Conservation (phyloP, 305 asterid species). For the Coffea humblotiana region DNA sequence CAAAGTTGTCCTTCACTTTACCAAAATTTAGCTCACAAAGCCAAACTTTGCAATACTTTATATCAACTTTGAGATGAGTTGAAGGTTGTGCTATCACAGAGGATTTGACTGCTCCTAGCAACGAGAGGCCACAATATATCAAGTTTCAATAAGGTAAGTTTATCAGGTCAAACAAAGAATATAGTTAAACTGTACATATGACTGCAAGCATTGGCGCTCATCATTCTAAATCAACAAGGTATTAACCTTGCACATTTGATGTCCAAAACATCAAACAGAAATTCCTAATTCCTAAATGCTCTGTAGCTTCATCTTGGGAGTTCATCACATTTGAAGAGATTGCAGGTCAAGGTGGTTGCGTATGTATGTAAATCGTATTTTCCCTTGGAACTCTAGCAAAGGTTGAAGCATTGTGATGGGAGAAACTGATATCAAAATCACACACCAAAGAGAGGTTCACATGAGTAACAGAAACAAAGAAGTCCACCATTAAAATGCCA, state of each 20-base stretch:
- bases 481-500: background rate
- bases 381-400: background rate
- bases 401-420: background rate
- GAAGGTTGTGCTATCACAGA: too few species aligned
- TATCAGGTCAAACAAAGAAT: too few species aligned
- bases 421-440: background rate
- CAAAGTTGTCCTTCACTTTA: background rate
- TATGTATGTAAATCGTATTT: background rate
- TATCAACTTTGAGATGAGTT: too few species aligned
- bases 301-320: background rate
- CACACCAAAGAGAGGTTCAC: background rate
- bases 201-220: too few species aligned
- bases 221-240: too few species aligned
- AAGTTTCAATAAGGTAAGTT: too few species aligned
- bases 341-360: background rate
- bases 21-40: background rate
- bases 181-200: too few species aligned
- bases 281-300: background rate
- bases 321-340: background rate
- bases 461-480: conserved; percentile 8
- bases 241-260: too few species aligned
- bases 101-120: too few species aligned
- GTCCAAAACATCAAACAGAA: background rate
- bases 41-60: background rate
- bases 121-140: too few species aligned